These are phyloP conservation scores for Diutina pseudorugosa DNA, from an alignment of 1,139 yeast species.

Conservation along the genomic window DNA sequence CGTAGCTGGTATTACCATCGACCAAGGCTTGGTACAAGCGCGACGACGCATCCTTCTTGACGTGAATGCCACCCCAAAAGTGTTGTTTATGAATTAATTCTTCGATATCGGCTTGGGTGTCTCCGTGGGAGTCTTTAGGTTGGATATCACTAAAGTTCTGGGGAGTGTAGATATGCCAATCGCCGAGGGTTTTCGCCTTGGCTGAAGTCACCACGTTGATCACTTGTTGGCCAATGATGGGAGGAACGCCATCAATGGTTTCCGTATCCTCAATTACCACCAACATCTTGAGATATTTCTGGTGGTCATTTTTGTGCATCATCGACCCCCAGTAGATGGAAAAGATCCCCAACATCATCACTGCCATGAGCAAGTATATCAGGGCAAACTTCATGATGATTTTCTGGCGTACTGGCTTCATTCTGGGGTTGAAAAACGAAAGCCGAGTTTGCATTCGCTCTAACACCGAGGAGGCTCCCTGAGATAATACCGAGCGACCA, in stretches of 20 bases:
- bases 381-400: constrained; percentile 5
- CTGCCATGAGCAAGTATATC: constrained; percentile 6
- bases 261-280: constrained; percentile 34
- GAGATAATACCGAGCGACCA: not conserved
- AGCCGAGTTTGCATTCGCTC: not conserved
- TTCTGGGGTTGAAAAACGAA: not conserved
- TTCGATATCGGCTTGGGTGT: constrained; percentile 19
- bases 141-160: constrained; percentile 6
- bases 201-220: constrained; percentile 12
- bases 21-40: constrained; percentile 21
- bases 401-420: not conserved
- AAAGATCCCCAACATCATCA: constrained; percentile 8
- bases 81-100: constrained; percentile 32
- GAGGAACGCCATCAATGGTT: constrained; percentile 12
- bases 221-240: constrained; percentile 23
- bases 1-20: constrained; percentile 13
- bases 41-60: constrained; percentile 32
- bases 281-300: constrained; percentile 28
- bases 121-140: constrained; percentile 15
- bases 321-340: constrained; percentile 49
- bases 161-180: constrained; percentile 22
- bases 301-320: constrained; percentile 26
- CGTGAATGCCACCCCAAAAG: constrained; percentile 43
- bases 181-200: constrained; percentile 18
- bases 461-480: not conserved